A percentile compares a stretch with the other conserved stretches of the same genome.
These are phyloP conservation scores for Blumeria hordei DNA, from an alignment of 2,329 filamentous ascomycete genomes.

Conservation along the genomic window DNA sequence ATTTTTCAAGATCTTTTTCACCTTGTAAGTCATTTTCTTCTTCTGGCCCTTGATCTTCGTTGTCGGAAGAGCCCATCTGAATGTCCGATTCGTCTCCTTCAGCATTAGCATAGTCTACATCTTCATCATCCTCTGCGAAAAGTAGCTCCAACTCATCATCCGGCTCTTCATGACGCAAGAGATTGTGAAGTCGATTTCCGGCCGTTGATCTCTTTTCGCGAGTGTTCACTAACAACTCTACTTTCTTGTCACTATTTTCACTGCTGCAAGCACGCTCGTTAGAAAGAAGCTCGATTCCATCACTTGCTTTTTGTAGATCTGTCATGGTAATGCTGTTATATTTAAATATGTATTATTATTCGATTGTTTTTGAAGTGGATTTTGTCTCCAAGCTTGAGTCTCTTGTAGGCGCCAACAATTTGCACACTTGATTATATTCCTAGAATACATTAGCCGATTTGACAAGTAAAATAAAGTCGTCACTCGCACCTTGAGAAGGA, in stretches of 20 bases:
- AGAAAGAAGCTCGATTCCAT: no score
- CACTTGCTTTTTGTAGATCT: no score
- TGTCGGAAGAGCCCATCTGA: constrained; percentile 66
- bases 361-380: no score
- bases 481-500: no score
- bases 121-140: constrained; percentile 50
- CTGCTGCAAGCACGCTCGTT: background rate
- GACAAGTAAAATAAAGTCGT: no score
- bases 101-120: constrained; percentile 44
- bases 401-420: no score
- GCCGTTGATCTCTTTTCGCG: constrained; percentile 59
- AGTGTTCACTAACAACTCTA: constrained; percentile 50
- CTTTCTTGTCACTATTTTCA: constrained; percentile 9
- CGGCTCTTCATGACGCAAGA: constrained; percentile 50
- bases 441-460: no score
- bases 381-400: no score
- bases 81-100: constrained; percentile 47
- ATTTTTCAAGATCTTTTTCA: constrained; percentile 63
- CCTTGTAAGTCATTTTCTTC: constrained; percentile 45
- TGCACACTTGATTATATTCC: no score
- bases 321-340: no score
- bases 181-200: constrained; percentile 58
- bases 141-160: constrained; percentile 38
- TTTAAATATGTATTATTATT: no score
- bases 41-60: constrained; percentile 52